Evolutionary conservation across 345 rosid genomes (phyloP).

Genomic region (Laguncularia racemosa): DNA sequence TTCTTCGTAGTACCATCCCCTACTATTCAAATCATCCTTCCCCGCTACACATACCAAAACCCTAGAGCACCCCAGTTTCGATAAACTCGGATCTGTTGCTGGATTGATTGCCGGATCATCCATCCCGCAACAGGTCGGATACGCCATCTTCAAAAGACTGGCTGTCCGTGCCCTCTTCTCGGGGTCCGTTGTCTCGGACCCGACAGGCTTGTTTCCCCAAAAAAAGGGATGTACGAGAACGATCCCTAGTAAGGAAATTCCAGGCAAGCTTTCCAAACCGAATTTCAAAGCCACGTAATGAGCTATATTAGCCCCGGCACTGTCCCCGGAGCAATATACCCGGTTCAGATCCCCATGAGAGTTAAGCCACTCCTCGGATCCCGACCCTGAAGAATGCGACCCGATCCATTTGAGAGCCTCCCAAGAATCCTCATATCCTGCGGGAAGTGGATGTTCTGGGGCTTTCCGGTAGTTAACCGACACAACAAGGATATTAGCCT

Average conservation of each 20-base stretch:
- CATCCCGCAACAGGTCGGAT: slow-evolving; percentile 27
- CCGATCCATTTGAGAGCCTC: slow-evolving; percentile 4
- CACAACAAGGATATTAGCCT: neutral
- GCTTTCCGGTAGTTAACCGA: no score
- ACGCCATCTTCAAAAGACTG: slow-evolving; percentile 16
- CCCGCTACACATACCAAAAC: slow-evolving; percentile 40
- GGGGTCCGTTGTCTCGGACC: slow-evolving; percentile 3
- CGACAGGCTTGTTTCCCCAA: slow-evolving; percentile 20
- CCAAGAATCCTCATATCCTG: no score
- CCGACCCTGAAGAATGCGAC: neutral
- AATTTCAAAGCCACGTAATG: no score
- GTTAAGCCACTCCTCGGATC: neutral
- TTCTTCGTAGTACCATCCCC: slow-evolving; percentile 28
- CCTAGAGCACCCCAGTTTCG: slow-evolving; percentile 24
- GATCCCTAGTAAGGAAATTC: slow-evolving; percentile 7
- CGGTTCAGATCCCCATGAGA: no score
- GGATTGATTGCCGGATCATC: slow-evolving; percentile 50
- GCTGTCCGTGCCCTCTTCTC: neutral
- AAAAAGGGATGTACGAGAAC: slow-evolving; percentile 22
- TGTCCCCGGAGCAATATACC: no score
- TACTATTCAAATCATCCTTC: slow-evolving; percentile 22
- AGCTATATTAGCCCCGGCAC: no score
- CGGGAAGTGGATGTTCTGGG: no score
- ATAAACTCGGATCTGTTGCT: slow-evolving; percentile 22
- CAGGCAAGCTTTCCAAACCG: no score